phyloP scores from a whole-genome alignment of 1,284 basidiomycete species.

The Apiotrichum akiyoshidainum region DNA sequence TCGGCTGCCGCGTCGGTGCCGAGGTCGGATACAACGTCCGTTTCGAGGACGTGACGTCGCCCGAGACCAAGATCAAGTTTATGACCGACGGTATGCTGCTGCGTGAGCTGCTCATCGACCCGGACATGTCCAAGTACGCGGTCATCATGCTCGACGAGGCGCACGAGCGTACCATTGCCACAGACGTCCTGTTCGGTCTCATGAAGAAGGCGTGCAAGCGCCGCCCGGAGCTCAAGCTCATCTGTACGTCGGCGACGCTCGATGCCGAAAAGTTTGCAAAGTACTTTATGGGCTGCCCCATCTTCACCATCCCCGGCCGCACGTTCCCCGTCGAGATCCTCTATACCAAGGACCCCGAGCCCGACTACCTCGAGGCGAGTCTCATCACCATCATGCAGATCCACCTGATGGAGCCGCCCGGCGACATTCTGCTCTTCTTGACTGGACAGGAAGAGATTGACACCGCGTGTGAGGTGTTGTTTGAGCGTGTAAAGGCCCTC shows the following conservation, averaged over 20 bases:
- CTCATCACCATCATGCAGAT: slow-evolving; percentile 99
- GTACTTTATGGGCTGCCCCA: slow-evolving; percentile 97
- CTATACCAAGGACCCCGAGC: slow-evolving; percentile 97
- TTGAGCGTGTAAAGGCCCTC: slow-evolving; percentile 95
- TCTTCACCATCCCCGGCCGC: slow-evolving; percentile 98
- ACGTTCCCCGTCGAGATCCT: slow-evolving; percentile 97
- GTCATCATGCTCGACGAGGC: slow-evolving; percentile 99
- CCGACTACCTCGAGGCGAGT: slow-evolving; percentile 96
- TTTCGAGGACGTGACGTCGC: slow-evolving; percentile 97
- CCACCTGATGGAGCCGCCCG: slow-evolving; percentile 94
- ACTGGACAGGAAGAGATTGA: slow-evolving; percentile 99
- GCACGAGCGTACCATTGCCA: slow-evolving; percentile 96
- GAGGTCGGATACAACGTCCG: slow-evolving; percentile 99
- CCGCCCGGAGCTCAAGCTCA: slow-evolving; percentile 91
- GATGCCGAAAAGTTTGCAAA: slow-evolving; percentile 99
- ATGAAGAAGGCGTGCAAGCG: slow-evolving; percentile 94
- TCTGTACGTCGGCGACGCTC: slow-evolving; percentile 97
- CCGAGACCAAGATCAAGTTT: slow-evolving; percentile 98
- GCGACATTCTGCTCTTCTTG: slow-evolving; percentile 93
- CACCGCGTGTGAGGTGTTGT: slow-evolving; percentile 93
- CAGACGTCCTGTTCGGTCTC: slow-evolving; percentile 94
- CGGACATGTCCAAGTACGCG: slow-evolving; percentile 85
- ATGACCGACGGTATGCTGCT: slow-evolving; percentile 99
- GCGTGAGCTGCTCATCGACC: slow-evolving; percentile 93
- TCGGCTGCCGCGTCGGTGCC: slow-evolving; percentile 91